Conservation (phyloP, 2,329 filamentous ascomycete genomes). For the Colletotrichum agaves region DNA sequence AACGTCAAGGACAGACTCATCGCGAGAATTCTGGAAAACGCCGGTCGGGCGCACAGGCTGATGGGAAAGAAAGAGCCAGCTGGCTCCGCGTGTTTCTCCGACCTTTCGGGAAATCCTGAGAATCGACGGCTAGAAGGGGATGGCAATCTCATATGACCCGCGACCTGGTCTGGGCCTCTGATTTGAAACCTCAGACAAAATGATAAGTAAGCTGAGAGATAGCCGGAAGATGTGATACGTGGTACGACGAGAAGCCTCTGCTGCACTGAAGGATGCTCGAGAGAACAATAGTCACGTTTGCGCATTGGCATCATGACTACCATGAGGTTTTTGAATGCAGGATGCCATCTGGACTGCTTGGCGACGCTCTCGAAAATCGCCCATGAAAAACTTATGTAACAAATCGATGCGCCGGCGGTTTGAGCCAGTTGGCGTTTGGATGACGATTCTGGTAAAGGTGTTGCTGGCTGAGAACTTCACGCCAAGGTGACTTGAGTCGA, state of each 20-base stretch:
- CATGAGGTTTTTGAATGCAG: background rate
- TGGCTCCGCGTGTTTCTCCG: background rate
- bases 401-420: background rate
- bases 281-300: background rate
- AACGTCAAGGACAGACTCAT: background rate
- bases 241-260: conserved; percentile 5
- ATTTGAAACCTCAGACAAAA: conserved; percentile 5
- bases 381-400: background rate
- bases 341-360: background rate
- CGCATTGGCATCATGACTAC: background rate
- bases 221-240: background rate
- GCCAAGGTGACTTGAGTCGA: background rate
- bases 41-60: background rate
- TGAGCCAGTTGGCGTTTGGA: background rate
- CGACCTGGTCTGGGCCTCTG: background rate
- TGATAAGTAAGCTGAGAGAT: background rate
- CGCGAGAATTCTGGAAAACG: conserved; percentile 9
- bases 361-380: background rate
- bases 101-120: background rate
- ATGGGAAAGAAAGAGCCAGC: background rate
- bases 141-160: background rate
- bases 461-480: conserved; percentile 12
- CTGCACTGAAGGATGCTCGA: background rate
- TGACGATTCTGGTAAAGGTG: background rate
- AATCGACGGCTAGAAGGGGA: background rate